These are phyloP conservation scores for Silene uniflora DNA, from an alignment of 148 eudicot species.

Conservation along the genomic window DNA sequence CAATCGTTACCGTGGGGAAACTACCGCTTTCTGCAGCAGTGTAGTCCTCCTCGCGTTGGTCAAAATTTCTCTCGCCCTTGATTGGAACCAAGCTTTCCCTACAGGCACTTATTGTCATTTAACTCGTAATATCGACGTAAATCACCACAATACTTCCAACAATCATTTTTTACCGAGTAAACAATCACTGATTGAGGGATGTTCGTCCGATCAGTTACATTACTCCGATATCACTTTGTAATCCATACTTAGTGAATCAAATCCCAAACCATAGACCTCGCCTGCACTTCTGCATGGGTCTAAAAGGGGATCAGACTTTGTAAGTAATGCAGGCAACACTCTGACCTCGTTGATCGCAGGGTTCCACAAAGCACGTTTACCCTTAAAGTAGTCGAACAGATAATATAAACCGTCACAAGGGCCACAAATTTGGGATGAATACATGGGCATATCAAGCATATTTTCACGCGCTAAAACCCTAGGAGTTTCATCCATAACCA, in stretches of 20 bases:
- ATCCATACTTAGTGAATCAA: constrained; percentile 3
- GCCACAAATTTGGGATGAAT: background rate
- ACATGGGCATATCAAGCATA: background rate
- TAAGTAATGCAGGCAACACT: background rate
- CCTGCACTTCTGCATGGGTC: background rate
- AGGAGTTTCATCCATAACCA: no score
- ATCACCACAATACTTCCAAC: no score
- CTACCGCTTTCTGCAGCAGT: no score
- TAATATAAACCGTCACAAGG: constrained; percentile 13
- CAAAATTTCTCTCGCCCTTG: no score
- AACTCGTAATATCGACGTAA: no score
- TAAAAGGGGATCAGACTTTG: background rate
- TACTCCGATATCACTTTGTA: background rate
- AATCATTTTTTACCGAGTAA: no score
- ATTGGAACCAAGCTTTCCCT: no score
- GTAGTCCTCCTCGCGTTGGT: no score
- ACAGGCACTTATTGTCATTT: no score
- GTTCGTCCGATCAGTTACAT: no score
- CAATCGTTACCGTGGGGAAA: no score
- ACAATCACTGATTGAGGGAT: no score
- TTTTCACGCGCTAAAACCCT: background rate
- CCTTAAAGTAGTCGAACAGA: background rate
- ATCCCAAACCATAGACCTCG: background rate
- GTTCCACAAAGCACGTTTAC: background rate
- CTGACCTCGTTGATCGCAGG: background rate